Percentiles rank a stretch among this genome's conserved stretches.
These are phyloP conservation scores for Fraxinus anomala DNA, from an alignment of 257 asterid species.

Conservation along the genomic window DNA sequence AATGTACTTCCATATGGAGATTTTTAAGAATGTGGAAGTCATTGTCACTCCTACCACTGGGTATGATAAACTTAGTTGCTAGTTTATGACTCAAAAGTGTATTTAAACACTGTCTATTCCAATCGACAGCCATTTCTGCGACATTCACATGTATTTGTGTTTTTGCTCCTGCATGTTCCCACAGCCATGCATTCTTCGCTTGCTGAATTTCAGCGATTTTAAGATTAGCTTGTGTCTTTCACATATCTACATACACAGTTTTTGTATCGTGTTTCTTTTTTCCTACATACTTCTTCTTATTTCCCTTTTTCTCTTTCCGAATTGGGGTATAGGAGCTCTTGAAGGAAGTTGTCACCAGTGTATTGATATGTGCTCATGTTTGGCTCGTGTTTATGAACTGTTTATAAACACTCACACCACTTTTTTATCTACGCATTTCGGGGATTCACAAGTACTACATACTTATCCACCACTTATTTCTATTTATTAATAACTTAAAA, in stretches of 20 bases:
- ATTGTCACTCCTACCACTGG: constrained; percentile 97
- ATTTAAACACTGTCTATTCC: background rate
- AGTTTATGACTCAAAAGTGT: constrained; percentile 3
- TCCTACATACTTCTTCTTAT: background rate
- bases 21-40: constrained; percentile 78
- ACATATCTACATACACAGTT: background rate
- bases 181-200: constrained; percentile 6
- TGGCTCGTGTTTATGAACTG: no score
- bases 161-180: background rate
- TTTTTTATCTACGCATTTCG: no score
- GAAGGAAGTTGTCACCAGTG: background rate
- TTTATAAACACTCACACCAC: no score
- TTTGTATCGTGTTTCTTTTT: background rate
- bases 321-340: background rate
- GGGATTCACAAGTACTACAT: no score
- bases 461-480: no score
- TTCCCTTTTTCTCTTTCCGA: background rate
- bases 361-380: background rate
- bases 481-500: no score
- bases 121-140: background rate
- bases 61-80: constrained; percentile 39
- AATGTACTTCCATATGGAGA: constrained; percentile 81
- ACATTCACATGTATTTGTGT: constrained; percentile 17
- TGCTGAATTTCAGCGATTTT: background rate
- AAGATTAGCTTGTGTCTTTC: background rate